Conservation (phyloP, 2,329 filamentous ascomycete species). For the Parafenestella ontariensis region DNA sequence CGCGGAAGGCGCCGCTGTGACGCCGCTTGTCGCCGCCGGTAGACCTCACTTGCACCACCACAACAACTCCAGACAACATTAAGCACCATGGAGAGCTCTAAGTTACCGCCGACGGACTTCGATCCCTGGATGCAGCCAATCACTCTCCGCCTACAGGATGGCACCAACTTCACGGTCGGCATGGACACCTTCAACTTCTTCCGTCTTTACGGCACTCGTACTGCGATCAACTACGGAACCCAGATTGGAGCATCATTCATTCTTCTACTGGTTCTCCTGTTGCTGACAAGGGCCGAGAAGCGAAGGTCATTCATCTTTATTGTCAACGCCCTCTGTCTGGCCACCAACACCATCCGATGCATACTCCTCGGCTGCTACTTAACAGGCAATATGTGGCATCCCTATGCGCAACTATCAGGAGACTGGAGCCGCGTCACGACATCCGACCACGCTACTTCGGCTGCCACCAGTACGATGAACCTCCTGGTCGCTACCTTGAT, state of each 20-base stretch:
- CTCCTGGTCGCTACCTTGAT: conserved; percentile 63
- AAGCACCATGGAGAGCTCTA: conserved; percentile 15
- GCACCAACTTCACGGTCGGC: conserved; percentile 50
- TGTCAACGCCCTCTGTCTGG: conserved; percentile 68
- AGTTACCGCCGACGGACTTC: conserved; percentile 42
- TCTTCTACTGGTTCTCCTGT: conserved; percentile 69
- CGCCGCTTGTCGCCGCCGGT: neutral
- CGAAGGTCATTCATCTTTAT: conserved; percentile 69
- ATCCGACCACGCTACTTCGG: conserved; percentile 55
- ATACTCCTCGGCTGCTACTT: conserved; percentile 66
- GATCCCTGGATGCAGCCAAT: conserved; percentile 62
- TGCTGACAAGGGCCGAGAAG: conserved; percentile 72
- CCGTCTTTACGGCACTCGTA: conserved; percentile 55
- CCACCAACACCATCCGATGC: conserved; percentile 67
- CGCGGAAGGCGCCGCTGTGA: neutral
- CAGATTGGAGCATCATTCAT: conserved; percentile 74
- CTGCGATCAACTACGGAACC: conserved; percentile 70
- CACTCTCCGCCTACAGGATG: conserved; percentile 56
- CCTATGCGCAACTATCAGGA: conserved; percentile 65
- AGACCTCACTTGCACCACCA: neutral
- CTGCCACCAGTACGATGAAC: conserved; percentile 58
- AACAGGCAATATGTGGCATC: conserved; percentile 65
- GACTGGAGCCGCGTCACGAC: conserved; percentile 62
- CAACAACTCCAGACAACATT: neutral
- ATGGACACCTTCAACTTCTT: conserved; percentile 56